phyloP scores from a whole-genome alignment of 495 filamentous ascomycete genomes.

The Aspergillus saccharolyticus region DNA sequence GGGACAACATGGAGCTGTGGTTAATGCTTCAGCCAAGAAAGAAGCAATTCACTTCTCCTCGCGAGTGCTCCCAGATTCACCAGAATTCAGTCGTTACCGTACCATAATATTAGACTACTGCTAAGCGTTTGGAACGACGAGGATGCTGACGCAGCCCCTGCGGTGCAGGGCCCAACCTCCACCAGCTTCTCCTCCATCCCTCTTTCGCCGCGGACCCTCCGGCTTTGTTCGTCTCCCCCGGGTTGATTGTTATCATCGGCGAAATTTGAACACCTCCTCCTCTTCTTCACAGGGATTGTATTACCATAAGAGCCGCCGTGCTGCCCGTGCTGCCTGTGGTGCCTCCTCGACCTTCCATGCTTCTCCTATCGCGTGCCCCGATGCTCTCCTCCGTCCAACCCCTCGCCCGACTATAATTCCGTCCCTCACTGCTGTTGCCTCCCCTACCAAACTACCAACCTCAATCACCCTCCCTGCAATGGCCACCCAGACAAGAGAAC shows the following conservation, averaged over 20 bases:
- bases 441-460: conserved; percentile 11
- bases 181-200: conserved; percentile 13
- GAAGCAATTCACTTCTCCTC: not conserved
- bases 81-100: not conserved
- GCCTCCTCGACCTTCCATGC: not conserved
- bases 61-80: not conserved
- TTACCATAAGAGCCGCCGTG: conserved; percentile 6
- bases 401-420: conserved; percentile 13
- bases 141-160: conserved; percentile 47
- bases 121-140: conserved; percentile 11
- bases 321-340: conserved; percentile 9
- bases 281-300: not conserved
- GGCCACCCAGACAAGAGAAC: conserved; percentile 37
- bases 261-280: conserved; percentile 10
- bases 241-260: conserved; percentile 28
- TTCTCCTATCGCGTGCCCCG: conserved; percentile 10
- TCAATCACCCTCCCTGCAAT: conserved; percentile 23
- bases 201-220: conserved; percentile 12
- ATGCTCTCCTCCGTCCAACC: conserved; percentile 23
- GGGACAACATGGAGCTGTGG: not conserved
- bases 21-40: not conserved
- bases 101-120: not conserved
- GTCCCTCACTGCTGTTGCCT: conserved; percentile 2
- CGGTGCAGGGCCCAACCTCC: conserved; percentile 42
- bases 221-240: conserved; percentile 10